Base-by-base conservation (phyloP, 2,329 filamentous ascomycete species). In the Colletotrichum sp. region DNA sequence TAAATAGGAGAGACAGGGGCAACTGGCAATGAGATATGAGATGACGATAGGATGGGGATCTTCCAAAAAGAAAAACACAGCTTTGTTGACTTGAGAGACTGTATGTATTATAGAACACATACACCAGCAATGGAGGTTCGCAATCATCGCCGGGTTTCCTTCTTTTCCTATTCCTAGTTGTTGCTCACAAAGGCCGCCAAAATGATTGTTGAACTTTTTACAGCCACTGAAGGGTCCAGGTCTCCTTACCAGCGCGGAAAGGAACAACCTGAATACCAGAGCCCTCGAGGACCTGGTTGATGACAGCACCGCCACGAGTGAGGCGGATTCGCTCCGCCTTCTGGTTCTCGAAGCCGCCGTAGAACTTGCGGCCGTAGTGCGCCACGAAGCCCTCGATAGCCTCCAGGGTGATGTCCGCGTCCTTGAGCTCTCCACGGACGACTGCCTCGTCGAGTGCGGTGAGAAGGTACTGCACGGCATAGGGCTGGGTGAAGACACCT, bases 401-500 rank as follows among this genome's bases (percentile, higher is more conserved):
- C 77, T 91, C 90, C 76, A 89, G 86, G 7, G 90, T 91, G 10
- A 93, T 84, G n/a, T 90, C 87, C 0, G 82, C 84, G 71, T 89
- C 88, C 8, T 81, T 81, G 60, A 93, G 87, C 44, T 90, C 87
- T 3, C 89, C 89, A 13, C 88, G 86, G 1, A 88, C 90, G 39
- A 86, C 80, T 2, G 86, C 90, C 77, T 85, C 83, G 81, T 89
- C 87, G 39, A 92, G 80, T 18, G 90, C 90, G 79, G 90, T 87
- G 28, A 95, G 85, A 63, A 95, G 92, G 64, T 93, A 88, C 71
- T 92, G 92, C 3, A 92, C 88, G 0, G 92, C 92, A 81, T 92
- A 92, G 6, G 93, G 93, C 85, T 96, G 95, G 2, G 95, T 96
- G 83, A 95, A 96, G 59, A 96, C 94, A 6, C 95, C 95, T 0